Base-by-base conservation (phyloP, 148 eudicot species). In the Rhododendron mucronatum region DNA sequence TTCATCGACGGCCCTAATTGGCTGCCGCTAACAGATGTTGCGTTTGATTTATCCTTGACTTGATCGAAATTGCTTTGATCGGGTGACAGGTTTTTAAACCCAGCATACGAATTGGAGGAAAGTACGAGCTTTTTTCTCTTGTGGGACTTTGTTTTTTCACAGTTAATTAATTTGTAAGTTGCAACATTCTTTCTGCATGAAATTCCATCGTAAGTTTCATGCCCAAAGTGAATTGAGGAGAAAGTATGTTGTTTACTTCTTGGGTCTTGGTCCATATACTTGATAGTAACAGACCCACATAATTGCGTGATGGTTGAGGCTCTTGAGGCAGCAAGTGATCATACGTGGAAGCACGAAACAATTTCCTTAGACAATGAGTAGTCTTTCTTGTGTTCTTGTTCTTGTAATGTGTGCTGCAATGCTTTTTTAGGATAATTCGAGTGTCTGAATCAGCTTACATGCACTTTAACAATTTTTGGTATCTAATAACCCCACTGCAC, bases 1-100 rank as follows among this genome's bases (percentile, higher is more conserved):
- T 89, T 94, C 79, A 87, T 94, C 28, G 85, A 86, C 21, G 96
- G 95, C 13, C 44, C 57, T 7, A 78, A 73, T 21, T 94, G 94
- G 95, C 69, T 94, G 65, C 82, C 88, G 12, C 86, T 20, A 2
- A 39, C 90, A 12, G 65, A 81, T 16, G 95, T 93, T 28, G 78
- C 57, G 30, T 94, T 77, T 74, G 92, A 89, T 2, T 87, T 87
- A 1, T 28, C 90, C 65, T 82, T 89, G 2, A 89, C 33, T 71
- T 28, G 28, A 53, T 39, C 13, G 13, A 41, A 84, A 15, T 16
- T 16, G 4, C 21, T 20, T 26, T 21, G 55, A 26, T 3, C 18
- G 10, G 55, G 35, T 8, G 48, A 76, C 7, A 39, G 12, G 80
- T 35, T 39, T 20, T 16, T 37, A 3, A 41, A 41, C 15, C 16